Evolutionary conservation across 495 filamentous ascomycete species (phyloP), one percentile per base, ranked within the genome.

Genomic region (Aspergillus baeticus): DNA sequence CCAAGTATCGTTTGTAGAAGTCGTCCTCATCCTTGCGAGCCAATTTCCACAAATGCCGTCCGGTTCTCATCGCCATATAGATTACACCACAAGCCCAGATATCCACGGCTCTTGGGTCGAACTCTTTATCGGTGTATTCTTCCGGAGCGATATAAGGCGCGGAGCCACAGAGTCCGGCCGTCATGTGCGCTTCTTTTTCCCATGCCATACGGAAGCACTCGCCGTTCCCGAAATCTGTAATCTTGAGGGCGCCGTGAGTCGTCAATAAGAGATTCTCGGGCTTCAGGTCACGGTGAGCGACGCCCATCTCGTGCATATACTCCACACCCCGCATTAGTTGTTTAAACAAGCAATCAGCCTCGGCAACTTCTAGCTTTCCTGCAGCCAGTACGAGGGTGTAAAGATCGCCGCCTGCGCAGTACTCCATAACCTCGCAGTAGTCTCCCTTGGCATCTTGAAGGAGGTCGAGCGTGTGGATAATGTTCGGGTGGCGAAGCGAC

Each of bases 141-240:
- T 99, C 94, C 0, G 94, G 94, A 10, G 95, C 90, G 60, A 99
- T 99, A 66, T 99, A 99, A 5, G 94, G 94, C 21, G 92, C 94
- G 0, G 91, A 96, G 20, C 94, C 94, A 71, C 94, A 99, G 2
- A 98, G 84, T 21, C 95, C 95, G 18, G 89, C 91, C 2, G 95
- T 96, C 95, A 98, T 96, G 70, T 98, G 94, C 15, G 95, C 86
- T 72, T 97, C 91, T 48, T 90, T 90, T 71, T 99, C 94, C 94
- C 94, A 99, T 3, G 94, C 95, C 94, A 98, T 98, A 38, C 95
- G 88, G 81, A 99, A 99, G 72, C 94, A 99, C 67, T 99, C 94
- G 62, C 95, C 94, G 64, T 99, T 99, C 54, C 94, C 94, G 63
- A 99, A 99, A 69, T 99, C 94, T 29, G 95, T 98, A 61, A 99